Percentiles rank a stretch among this genome's conserved stretches.
phyloP scores from a whole-genome alignment of 192 early-diverging fungal genomes.

The Coemansia sp. region DNA sequence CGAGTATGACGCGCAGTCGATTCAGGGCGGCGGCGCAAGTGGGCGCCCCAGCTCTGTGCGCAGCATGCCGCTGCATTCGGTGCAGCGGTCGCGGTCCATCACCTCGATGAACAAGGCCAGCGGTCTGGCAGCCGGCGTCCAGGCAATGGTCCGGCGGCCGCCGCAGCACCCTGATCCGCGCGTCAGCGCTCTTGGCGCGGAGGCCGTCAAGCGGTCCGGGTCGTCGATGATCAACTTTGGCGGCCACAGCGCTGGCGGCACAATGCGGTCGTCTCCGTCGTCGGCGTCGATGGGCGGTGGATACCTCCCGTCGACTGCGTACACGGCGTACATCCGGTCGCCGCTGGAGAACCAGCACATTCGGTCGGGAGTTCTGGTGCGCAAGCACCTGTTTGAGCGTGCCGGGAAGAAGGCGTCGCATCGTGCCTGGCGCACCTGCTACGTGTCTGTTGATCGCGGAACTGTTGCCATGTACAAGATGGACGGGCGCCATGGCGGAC shows the following conservation, averaged over 20 bases:
- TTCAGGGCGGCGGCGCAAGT: conserved; percentile 6
- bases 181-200: conserved; percentile 11
- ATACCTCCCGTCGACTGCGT: conserved; percentile 28
- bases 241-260: conserved; percentile 9
- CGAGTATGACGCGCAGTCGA: conserved; percentile 31
- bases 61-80: conserved; percentile 50
- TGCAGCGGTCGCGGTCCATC: conserved; percentile 50
- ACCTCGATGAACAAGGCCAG: conserved; percentile 39
- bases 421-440: conserved; percentile 83
- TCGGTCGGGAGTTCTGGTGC: conserved; percentile 65
- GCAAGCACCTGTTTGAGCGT: conserved; percentile 82
- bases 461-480: conserved; percentile 83
- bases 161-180: conserved; percentile 41
- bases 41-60: conserved; percentile 53
- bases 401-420: conserved; percentile 77
- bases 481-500: conserved; percentile 56
- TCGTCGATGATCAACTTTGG: conserved; percentile 40
- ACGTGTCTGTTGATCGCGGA: conserved; percentile 70
- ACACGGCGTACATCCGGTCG: conserved; percentile 45
- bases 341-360: conserved; percentile 55
- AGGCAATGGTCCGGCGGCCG: conserved; percentile 13
- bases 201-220: conserved; percentile 24
- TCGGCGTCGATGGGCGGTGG: conserved; percentile 44
- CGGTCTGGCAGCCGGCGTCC: background rate
- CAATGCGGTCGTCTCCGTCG: conserved; percentile 43